Percentiles rank a stretch among this genome's conserved stretches.
phyloP scores from a whole-genome alignment of 176 grass and related monocot genomes.

The Carex pumila region DNA sequence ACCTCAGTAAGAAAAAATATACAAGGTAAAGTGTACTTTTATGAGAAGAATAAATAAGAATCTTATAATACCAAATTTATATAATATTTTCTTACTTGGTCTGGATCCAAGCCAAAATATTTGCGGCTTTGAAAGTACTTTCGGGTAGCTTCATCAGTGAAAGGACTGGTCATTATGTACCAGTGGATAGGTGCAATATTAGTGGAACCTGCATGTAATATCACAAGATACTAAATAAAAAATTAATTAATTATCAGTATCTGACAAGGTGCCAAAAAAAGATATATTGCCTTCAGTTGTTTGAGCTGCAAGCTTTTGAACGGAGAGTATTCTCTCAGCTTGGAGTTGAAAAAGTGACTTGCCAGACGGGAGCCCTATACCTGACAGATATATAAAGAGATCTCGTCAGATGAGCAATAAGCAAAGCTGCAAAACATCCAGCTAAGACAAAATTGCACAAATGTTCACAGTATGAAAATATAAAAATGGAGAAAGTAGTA shows the following conservation, averaged over 20 bases:
- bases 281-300: constrained; percentile 58
- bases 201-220: constrained; percentile 37
- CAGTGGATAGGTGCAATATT: constrained; percentile 59
- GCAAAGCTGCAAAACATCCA: not conserved
- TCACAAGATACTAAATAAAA: constrained; percentile 8
- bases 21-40: constrained; percentile 2
- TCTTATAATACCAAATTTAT: not conserved
- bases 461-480: not conserved
- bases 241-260: not conserved
- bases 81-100: constrained; percentile 54
- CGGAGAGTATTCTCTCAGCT: constrained; percentile 77
- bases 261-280: not conserved
- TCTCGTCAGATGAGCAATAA: constrained; percentile 9
- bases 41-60: constrained; percentile 1
- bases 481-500: constrained; percentile 21
- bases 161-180: constrained; percentile 99
- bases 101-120: constrained; percentile 90
- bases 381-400: constrained; percentile 33
- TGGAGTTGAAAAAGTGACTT: constrained; percentile 99
- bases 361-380: constrained; percentile 86
- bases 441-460: not conserved
- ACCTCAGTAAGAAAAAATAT: constrained; percentile 3
- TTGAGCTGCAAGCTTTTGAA: constrained; percentile 95
- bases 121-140: constrained; percentile 84
- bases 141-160: constrained; percentile 70